Evolutionary conservation across 1,284 basidiomycete genomes (phyloP).

Genomic region (Boletus hoseneyae): DNA sequence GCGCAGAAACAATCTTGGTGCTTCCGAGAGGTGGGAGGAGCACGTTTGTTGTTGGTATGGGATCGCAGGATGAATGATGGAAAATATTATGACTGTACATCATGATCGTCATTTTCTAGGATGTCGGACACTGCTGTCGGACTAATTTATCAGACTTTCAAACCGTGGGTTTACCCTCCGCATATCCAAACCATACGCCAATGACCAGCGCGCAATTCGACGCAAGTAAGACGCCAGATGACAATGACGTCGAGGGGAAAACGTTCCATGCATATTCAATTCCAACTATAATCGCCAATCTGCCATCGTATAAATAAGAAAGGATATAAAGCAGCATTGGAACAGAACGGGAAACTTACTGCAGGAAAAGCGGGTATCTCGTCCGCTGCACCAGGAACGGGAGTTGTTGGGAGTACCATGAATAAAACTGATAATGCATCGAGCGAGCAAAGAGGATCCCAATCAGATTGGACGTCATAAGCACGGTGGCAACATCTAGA

Average conservation of each 20-base stretch:
- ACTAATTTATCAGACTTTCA: conserved; percentile 4
- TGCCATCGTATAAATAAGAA: conserved; percentile 31
- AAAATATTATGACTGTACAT: background rate
- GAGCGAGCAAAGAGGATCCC: conserved; percentile 94
- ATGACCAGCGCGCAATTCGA: conserved; percentile 58
- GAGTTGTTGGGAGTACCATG: conserved; percentile 96
- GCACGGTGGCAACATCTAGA: conserved; percentile 74
- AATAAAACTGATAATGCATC: conserved; percentile 98
- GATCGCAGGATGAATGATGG: conserved; percentile 31
- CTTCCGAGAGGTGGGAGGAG: conserved; percentile 75
- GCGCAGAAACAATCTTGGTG: conserved; percentile 70
- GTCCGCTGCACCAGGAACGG: conserved; percentile 82
- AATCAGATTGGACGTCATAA: conserved; percentile 91
- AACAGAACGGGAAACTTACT: conserved; percentile 44
- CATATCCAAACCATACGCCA: conserved; percentile 62
- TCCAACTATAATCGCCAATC: conserved; percentile 55
- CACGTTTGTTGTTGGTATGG: conserved; percentile 76
- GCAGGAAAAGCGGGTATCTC: conserved; percentile 55
- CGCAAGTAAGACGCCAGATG: conserved; percentile 60
- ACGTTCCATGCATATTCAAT: conserved; percentile 90
- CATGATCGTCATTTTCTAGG: background rate
- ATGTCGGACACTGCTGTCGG: background rate
- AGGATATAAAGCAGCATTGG: background rate
- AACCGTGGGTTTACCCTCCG: conserved; percentile 34
- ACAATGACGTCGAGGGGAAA: conserved; percentile 75